A percentile compares a stretch with the other conserved stretches of the same genome.
Evolutionary conservation across 257 asterid genomes (phyloP).

Genomic region (Forsythia suspensa): DNA sequence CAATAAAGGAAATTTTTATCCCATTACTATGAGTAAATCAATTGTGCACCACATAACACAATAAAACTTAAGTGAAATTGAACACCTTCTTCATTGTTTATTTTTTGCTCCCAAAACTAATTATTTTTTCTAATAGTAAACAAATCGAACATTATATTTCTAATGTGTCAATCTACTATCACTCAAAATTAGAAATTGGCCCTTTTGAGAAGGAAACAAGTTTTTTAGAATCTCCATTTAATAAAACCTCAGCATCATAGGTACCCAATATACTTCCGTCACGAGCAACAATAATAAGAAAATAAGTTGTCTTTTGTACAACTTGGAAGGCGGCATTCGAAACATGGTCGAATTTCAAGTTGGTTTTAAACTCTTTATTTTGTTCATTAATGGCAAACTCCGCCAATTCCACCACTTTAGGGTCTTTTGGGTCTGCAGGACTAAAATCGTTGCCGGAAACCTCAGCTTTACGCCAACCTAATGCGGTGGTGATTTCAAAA

Average conservation of each 20-base stretch:
- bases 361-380: not conserved
- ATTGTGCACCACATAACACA: too few species aligned
- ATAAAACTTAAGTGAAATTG: too few species aligned
- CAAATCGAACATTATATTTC: not conserved
- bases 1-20: too few species aligned
- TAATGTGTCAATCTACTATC: too few species aligned
- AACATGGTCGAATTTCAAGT: not conserved
- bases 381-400: conserved; percentile 8
- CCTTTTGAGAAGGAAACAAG: not conserved
- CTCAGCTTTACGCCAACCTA: conserved; percentile 10
- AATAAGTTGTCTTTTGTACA: not conserved
- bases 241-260: not conserved
- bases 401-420: conserved; percentile 6
- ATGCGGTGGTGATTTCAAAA: conserved; percentile 6
- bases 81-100: too few species aligned
- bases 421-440: not conserved
- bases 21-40: too few species aligned
- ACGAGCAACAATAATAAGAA: not conserved
- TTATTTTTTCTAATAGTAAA: too few species aligned
- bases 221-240: not conserved
- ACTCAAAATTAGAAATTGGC: too few species aligned
- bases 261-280: not conserved
- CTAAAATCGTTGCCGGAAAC: not conserved
- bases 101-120: too few species aligned
- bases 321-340: not conserved